Percentiles rank a stretch among this genome's conserved stretches.
These are phyloP conservation scores for Uncinocarpus reesii DNA, from an alignment of 2,329 filamentous ascomycete genomes.

Conservation along the genomic window DNA sequence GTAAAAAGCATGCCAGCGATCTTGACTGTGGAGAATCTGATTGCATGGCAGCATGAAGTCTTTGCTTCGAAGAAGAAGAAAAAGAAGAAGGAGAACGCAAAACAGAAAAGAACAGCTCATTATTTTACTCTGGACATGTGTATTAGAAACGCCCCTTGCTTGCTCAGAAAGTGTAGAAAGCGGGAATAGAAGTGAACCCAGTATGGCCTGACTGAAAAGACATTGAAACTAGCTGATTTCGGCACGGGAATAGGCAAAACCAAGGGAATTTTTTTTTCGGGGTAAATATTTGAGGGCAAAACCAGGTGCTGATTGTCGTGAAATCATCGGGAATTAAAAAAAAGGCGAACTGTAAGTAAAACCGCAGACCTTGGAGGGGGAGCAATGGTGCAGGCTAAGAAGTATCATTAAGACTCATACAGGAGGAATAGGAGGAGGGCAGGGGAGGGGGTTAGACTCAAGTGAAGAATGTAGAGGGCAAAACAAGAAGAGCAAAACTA, in stretches of 20 bases:
- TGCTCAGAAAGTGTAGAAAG: slow-evolving; percentile 7
- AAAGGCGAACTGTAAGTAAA: not conserved
- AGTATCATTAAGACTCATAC: slow-evolving; percentile 13
- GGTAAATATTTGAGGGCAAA: not conserved
- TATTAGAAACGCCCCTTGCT: slow-evolving; percentile 3
- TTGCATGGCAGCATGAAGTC: not conserved
- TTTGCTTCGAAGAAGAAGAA: not conserved
- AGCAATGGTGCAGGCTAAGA: not conserved
- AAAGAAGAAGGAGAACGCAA: not conserved
- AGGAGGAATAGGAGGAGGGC: slow-evolving; percentile 4
- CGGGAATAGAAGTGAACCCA: slow-evolving; percentile 1
- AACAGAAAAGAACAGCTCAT: not conserved
- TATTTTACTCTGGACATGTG: slow-evolving; percentile 12
- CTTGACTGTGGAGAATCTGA: not conserved
- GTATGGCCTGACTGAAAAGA: not conserved
- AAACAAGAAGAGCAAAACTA: slow-evolving; percentile 3
- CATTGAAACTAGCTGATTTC: slow-evolving; percentile 2
- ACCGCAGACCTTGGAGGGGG: not conserved
- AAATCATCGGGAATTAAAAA: slow-evolving; percentile 9
- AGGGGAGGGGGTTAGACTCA: slow-evolving; percentile 3
- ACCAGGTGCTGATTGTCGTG: not conserved
- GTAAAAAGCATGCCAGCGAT: not conserved
- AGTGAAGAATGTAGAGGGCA: slow-evolving; percentile 8
- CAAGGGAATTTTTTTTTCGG: slow-evolving; percentile 4
- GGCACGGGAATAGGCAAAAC: not conserved